Evolutionary conservation across 2,329 filamentous ascomycete species (phyloP), one percentile per base, ranked within the genome.

Genomic region (Lizonia empirigonia): DNA sequence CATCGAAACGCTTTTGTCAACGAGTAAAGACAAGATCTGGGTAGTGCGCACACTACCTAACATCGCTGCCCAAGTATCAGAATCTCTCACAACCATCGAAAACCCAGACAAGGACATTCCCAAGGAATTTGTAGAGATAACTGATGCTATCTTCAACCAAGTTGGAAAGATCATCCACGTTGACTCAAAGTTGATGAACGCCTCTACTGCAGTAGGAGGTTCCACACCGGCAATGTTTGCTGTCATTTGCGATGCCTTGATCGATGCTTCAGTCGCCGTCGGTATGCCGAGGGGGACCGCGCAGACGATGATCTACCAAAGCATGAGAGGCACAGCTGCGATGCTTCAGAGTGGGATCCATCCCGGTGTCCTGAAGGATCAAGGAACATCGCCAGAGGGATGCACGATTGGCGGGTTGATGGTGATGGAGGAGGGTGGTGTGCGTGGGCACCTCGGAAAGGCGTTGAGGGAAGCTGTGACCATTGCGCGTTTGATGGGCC

Each of bases 381-480:
- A 62, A 50, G 67, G 67, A 5, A 70, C 66, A 15, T 64, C 59
- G 19, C 59, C 66, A 0, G 68, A 68, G 45, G 68, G 68, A 0
- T 71, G 68, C 40, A 71, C 68, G 27, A 70, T 71, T 55, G 68
- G 60, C 0, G 68, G 68, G 5, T 20, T 71, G 12, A 70, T 70
- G 67, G 65, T 70, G 8, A 26, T 71, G 48, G 68, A 71, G 50
- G 68, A 71, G 38, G 59, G 47, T 18, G 66, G 64, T 10, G 60
- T 69, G 1, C 60, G 68, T 20, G 68, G 63, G 0, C 51, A 53
- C 27, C 29, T 71, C 19, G 67, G 66, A 2, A 62, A 55, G 52
- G 77, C 76, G 1, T 62, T 81, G 12, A 65, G 78, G n/a, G 78
- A 80, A 54, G 76, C 78, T 9, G 77, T 79, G 0, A 79, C 77